Percentiles rank a stretch among this genome's conserved stretches.
Conservation (phyloP, 2,329 filamentous ascomycete genomes). For the Neopestalotiopsis sp. region DNA sequence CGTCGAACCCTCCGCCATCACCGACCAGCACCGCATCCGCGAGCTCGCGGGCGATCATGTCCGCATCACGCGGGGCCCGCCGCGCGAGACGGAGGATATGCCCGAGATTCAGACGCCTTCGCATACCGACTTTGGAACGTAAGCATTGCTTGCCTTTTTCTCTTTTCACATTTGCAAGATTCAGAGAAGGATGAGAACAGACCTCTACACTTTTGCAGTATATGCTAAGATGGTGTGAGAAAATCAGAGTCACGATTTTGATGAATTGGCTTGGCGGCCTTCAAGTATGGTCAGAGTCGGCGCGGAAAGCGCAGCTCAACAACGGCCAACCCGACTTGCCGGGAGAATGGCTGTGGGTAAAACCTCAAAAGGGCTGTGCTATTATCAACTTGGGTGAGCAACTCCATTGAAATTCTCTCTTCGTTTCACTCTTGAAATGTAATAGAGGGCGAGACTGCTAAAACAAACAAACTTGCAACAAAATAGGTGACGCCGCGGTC, state of each 20-base stretch:
- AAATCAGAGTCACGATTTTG: constrained; percentile 39
- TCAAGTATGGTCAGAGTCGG: constrained; percentile 40
- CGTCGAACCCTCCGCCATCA: constrained; percentile 32
- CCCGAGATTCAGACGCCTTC: constrained; percentile 39
- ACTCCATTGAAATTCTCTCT: neutral
- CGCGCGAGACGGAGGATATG: constrained; percentile 35
- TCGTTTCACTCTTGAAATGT: neutral
- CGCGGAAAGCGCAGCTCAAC: constrained; percentile 31
- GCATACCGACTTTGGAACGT: constrained; percentile 45
- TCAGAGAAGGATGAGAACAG: neutral
- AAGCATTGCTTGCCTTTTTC: constrained; percentile 20
- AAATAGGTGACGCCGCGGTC: constrained; percentile 40
- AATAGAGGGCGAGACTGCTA: neutral
- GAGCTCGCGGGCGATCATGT: constrained; percentile 38
- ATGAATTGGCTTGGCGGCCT: constrained; percentile 47
- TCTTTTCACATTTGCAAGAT: neutral
- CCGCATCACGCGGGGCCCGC: constrained; percentile 37
- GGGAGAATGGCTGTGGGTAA: constrained; percentile 43
- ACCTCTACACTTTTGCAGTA: neutral
- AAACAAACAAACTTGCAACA: too few relatives aligned
- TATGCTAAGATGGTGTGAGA: neutral
- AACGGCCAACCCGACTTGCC: constrained; percentile 33
- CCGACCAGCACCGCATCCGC: constrained; percentile 34
- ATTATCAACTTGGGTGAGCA: constrained; percentile 41
- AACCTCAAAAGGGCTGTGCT: constrained; percentile 40